These are phyloP conservation scores for Hirschfeldia incana DNA, from an alignment of 345 rosid species.

Conservation along the genomic window DNA sequence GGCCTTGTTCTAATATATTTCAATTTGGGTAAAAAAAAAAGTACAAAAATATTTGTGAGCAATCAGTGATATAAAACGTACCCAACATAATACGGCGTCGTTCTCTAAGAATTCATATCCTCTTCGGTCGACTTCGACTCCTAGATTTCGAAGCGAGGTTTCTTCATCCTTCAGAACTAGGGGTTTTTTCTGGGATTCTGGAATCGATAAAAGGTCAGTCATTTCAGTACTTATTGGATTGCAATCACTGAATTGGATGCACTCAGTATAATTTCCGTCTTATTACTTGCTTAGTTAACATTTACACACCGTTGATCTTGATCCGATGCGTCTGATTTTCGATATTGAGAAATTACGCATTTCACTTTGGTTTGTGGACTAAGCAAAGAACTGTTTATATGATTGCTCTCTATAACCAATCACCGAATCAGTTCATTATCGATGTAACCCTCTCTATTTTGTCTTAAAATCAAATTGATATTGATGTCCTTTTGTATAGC, in stretches of 20 bases:
- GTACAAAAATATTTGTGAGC: not conserved
- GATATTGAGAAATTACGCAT: not conserved
- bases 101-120: not conserved
- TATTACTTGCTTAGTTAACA: not conserved
- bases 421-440: not conserved
- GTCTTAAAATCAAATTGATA: not conserved
- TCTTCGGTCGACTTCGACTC: not conserved
- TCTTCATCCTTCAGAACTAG: not conserved
- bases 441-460: not conserved
- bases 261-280: not conserved
- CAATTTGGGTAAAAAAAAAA: not conserved
- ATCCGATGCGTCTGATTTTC: not conserved
- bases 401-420: not conserved
- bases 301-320: not conserved
- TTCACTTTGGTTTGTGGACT: not conserved
- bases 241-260: not conserved
- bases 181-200: not conserved
- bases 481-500: slow-evolving; percentile 20
- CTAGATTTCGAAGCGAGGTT: not conserved
- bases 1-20: too few species aligned
- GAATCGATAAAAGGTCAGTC: not conserved
- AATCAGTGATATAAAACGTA: too few species aligned
- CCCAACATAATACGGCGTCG: not conserved
- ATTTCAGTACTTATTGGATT: not conserved
- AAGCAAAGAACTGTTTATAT: not conserved